A percentile compares a stretch with the other conserved stretches of the same genome.
Conservation (phyloP, 2,329 filamentous ascomycete genomes). For the Chaetomium sp. region DNA sequence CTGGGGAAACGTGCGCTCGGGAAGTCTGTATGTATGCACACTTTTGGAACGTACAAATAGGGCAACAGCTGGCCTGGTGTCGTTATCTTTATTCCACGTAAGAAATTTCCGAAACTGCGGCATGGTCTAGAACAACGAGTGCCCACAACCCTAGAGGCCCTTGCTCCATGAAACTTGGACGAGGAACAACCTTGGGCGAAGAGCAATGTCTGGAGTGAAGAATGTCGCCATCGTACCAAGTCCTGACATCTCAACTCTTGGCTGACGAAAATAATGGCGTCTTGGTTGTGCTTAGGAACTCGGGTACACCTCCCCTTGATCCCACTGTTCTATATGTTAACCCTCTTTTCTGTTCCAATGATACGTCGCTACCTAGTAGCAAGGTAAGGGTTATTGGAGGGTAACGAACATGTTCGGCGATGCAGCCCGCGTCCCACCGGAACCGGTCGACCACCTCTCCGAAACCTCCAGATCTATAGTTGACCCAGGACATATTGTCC, state of each 20-base stretch:
- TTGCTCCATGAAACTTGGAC: no score
- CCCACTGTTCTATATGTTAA: slow-evolving; percentile 23
- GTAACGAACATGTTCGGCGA: slow-evolving; percentile 26
- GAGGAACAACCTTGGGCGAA: no score
- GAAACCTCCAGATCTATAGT: slow-evolving; percentile 21
- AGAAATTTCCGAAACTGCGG: no score
- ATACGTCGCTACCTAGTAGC: no score
- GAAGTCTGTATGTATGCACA: background rate
- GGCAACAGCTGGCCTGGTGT: background rate
- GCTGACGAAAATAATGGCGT: no score
- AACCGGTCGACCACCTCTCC: slow-evolving; percentile 29
- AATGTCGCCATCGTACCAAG: no score
- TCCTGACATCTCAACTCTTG: no score
- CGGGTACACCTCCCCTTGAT: slow-evolving; percentile 28
- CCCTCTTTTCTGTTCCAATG: background rate
- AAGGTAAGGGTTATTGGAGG: no score
- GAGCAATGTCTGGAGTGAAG: no score
- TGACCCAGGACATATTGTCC: slow-evolving; percentile 30
- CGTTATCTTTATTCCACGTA: background rate
- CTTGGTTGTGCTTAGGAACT: background rate
- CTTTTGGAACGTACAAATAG: background rate
- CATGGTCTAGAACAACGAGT: no score
- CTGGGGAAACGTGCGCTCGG: background rate
- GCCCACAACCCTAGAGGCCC: no score
- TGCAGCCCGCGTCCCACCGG: slow-evolving; percentile 29